A percentile compares a stretch with the other conserved stretches of the same genome.
These are phyloP conservation scores for Penicillium canariense DNA, from an alignment of 495 filamentous ascomycete genomes.

Conservation along the genomic window DNA sequence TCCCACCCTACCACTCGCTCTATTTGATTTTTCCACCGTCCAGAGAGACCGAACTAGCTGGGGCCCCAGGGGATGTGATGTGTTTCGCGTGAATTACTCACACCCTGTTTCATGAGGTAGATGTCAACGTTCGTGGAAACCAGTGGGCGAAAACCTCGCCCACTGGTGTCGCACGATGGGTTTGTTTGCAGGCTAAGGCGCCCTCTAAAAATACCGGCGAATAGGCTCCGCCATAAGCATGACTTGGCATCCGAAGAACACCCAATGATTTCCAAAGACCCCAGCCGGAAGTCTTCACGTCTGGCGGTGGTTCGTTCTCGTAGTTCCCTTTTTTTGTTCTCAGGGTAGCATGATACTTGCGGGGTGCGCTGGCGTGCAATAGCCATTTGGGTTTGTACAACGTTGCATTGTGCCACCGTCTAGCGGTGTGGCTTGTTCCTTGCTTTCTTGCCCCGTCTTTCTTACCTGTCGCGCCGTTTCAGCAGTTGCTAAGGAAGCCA, in stretches of 20 bases:
- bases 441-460: background rate
- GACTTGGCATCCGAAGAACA: background rate
- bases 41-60: background rate
- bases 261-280: background rate
- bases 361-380: background rate
- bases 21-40: background rate
- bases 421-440: background rate
- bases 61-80: background rate
- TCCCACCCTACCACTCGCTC: background rate
- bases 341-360: background rate
- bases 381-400: background rate
- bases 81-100: slow-evolving; percentile 5
- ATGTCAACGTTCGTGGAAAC: background rate
- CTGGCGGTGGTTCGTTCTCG: background rate
- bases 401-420: background rate
- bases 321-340: background rate
- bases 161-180: slow-evolving; percentile 10
- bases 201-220: slow-evolving; percentile 18
- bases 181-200: slow-evolving; percentile 4
- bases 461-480: background rate
- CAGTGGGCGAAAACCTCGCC: background rate
- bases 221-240: background rate
- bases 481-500: background rate
- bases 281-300: background rate
- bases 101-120: background rate